Evolutionary conservation across 129 eudicot genomes (phyloP), one percentile per base, ranked within the genome.

Genomic region (Saussurea involucrata): DNA sequence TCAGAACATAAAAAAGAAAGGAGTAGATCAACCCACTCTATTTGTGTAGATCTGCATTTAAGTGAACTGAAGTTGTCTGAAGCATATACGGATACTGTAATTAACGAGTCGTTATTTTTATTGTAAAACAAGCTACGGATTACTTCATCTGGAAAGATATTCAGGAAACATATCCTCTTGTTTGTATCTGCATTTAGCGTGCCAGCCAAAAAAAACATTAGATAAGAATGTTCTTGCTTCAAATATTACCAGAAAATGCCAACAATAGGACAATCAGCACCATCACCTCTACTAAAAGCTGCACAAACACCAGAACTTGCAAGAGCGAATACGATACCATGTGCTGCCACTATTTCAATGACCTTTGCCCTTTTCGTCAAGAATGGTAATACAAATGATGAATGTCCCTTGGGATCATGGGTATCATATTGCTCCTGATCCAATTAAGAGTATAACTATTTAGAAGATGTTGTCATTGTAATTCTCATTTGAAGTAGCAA

Each of bases 11-110:
- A 32, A 68, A 24, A 68, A 24, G 25, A 21, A 78, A 65, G 27
- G 15, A 72, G 60, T 70, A 60, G 65, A 79, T 34, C 60, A 72
- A 63, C 92, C 64, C 74, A 91, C 97, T 91, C 97, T 46, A 91
- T 88, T 75, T 88, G 85, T 76, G 97, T 91, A 71, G 97, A 86
- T 86, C 97, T 86, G 92, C 97, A 91, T 83, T 89, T 91, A 70
- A 91, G 84, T 21, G 97, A 91, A 60, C 95, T 91, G 80, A 83
- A 91, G 60, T 85, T 89, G 80, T 88, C 95, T 66, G 97, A 91
- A 60, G 95, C 95, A 71, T 91, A 91, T 42, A 91, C 95, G 13
- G 97, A 91, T 70, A 91, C 97, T 6, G 97, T 91, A 78, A 91
- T 91, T 31, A 91, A 82, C 2, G 97, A 91, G 46, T 91, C 95